A percentile compares a stretch with the other conserved stretches of the same genome.
These are phyloP conservation scores for Fusarium aywerte DNA, from an alignment of 2,329 filamentous ascomycete genomes.

Conservation along the genomic window DNA sequence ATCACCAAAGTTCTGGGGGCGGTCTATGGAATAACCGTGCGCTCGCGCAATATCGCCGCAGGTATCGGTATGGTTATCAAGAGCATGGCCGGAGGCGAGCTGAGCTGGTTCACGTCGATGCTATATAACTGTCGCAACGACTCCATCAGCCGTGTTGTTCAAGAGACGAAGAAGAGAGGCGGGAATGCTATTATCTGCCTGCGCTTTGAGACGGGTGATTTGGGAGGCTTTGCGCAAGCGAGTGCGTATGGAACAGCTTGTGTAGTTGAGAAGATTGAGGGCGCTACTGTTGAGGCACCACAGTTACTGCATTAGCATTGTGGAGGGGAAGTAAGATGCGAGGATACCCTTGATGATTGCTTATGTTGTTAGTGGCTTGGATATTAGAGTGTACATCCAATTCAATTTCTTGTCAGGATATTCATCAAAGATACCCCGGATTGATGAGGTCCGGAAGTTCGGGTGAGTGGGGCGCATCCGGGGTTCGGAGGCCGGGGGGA, in stretches of 20 bases:
- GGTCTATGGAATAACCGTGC: conserved; percentile 67
- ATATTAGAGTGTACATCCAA: background rate
- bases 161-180: conserved; percentile 66
- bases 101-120: conserved; percentile 68
- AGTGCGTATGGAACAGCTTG: conserved; percentile 70
- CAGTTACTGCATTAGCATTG: conserved; percentile 37
- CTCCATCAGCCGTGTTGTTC: conserved; percentile 65
- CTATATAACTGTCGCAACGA: conserved; percentile 69
- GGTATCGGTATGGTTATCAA: conserved; percentile 66
- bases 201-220: conserved; percentile 66
- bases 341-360: conserved; percentile 1
- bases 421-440: background rate
- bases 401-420: background rate
- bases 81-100: conserved; percentile 67
- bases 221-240: conserved; percentile 67
- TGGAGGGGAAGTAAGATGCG: background rate
- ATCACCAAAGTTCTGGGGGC: conserved; percentile 67
- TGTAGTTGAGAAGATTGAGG: conserved; percentile 66
- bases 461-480: conserved; percentile 6
- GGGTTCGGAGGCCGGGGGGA: conserved; percentile 4
- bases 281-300: conserved; percentile 39
- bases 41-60: conserved; percentile 68
- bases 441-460: background rate
- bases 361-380: too few species aligned
- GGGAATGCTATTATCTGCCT: conserved; percentile 70